phyloP scores from a whole-genome alignment of 2,329 filamentous ascomycete species.

The Fusarium penzigii region DNA sequence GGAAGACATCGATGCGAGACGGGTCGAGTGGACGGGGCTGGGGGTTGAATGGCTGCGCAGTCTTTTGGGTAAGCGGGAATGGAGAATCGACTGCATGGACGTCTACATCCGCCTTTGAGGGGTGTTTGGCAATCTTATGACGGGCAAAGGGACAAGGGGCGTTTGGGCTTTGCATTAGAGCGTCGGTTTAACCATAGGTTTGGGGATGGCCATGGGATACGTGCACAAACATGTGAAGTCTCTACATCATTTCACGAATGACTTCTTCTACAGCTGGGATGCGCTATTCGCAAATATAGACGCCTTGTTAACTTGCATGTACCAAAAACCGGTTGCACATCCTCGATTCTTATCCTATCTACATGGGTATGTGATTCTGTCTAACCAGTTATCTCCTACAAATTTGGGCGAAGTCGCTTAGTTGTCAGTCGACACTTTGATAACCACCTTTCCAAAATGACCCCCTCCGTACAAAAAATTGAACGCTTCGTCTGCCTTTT shows the following conservation, averaged over 20 bases:
- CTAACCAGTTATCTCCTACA: too few species aligned
- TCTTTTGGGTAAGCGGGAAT: slow-evolving; percentile 79
- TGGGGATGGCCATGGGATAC: neutral
- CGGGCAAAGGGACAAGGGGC: neutral
- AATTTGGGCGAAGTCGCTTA: neutral
- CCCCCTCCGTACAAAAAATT: slow-evolving; percentile 52
- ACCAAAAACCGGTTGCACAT: too few species aligned
- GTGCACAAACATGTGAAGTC: neutral
- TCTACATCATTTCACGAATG: neutral
- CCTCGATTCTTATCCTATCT: too few species aligned
- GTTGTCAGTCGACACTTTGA: slow-evolving; percentile 38
- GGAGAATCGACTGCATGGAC: slow-evolving; percentile 89
- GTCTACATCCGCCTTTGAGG: slow-evolving; percentile 75
- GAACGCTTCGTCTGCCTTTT: slow-evolving; percentile 50
- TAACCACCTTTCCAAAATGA: slow-evolving; percentile 60
- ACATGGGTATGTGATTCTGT: too few species aligned
- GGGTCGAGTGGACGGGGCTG: slow-evolving; percentile 71
- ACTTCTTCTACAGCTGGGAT: too few species aligned
- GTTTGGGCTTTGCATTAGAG: neutral
- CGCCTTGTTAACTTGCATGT: too few species aligned
- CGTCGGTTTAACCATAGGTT: neutral
- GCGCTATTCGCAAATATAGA: too few species aligned
- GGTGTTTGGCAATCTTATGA: neutral
- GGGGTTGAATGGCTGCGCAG: slow-evolving; percentile 86
- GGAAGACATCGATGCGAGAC: slow-evolving; percentile 57